These are phyloP conservation scores for Apiospora saccharicola DNA, from an alignment of 2,329 filamentous ascomycete species.

Conservation along the genomic window DNA sequence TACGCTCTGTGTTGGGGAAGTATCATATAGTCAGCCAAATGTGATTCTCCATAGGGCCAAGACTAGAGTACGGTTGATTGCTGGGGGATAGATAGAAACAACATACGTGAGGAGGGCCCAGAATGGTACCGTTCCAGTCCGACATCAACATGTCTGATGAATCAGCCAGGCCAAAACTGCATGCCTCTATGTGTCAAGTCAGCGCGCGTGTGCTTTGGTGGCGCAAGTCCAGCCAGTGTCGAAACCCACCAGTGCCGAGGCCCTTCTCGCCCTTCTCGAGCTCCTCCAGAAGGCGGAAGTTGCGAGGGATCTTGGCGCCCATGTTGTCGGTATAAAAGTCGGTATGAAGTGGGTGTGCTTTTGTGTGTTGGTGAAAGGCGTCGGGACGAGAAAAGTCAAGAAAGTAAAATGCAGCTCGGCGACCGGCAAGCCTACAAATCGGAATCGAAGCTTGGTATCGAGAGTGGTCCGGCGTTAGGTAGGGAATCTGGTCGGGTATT, in stretches of 20 bases:
- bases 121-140: slow-evolving; percentile 98
- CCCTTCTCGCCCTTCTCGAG: slow-evolving; percentile 99
- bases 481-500: not conserved
- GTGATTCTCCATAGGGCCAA: not conserved
- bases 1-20: slow-evolving; percentile 68
- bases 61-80: not conserved
- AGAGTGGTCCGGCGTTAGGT: not conserved
- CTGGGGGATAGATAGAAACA: slow-evolving; percentile 34
- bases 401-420: not conserved
- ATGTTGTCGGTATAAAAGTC: slow-evolving; percentile 31
- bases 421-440: not conserved
- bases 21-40: not conserved
- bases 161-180: slow-evolving; percentile 95
- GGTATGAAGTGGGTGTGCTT: not conserved
- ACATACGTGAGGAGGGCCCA: slow-evolving; percentile 92
- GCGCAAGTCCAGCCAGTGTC: not conserved
- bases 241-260: slow-evolving; percentile 78
- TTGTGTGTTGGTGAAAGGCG: not conserved
- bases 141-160: slow-evolving; percentile 96
- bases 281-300: slow-evolving; percentile 96
- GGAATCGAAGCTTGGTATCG: not conserved
- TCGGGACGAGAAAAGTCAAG: not conserved
- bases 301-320: slow-evolving; percentile 82
- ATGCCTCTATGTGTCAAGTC: slow-evolving; percentile 74
- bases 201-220: not conserved